Evolutionary conservation across 371 early-diverging fungal genomes (phyloP).

Genomic region (Circinella minor): DNA sequence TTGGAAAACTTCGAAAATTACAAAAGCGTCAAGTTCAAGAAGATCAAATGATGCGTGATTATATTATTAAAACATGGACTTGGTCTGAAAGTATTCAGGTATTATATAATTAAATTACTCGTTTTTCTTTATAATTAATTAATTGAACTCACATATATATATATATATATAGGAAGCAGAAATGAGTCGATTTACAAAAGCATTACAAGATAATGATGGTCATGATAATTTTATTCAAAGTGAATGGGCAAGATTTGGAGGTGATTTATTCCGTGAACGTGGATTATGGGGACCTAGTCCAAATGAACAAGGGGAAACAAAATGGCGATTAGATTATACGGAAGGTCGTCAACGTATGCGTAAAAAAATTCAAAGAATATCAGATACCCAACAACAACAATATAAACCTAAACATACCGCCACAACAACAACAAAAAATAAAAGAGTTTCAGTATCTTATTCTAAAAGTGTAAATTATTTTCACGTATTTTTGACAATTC

Average conservation of each 20-base stretch:
- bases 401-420: slow-evolving; percentile 58
- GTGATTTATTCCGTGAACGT: slow-evolving; percentile 60
- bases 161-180: slow-evolving; percentile 50
- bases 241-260: slow-evolving; percentile 69
- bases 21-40: slow-evolving; percentile 55
- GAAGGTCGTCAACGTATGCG: slow-evolving; percentile 72
- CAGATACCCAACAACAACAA: slow-evolving; percentile 27
- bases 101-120: neutral
- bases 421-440: slow-evolving; percentile 8
- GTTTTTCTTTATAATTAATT: too few relatives aligned
- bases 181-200: slow-evolving; percentile 59
- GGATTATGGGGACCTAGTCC: slow-evolving; percentile 65
- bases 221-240: slow-evolving; percentile 66
- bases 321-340: slow-evolving; percentile 79
- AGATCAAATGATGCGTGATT: slow-evolving; percentile 59
- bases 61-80: slow-evolving; percentile 51
- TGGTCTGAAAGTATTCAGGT: slow-evolving; percentile 70
- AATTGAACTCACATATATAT: too few relatives aligned
- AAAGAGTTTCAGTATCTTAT: neutral
- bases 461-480: slow-evolving; percentile 8
- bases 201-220: slow-evolving; percentile 65
- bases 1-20: slow-evolving; percentile 60
- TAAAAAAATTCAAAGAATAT: slow-evolving; percentile 49
- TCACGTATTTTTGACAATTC: neutral
- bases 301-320: slow-evolving; percentile 25